These are phyloP conservation scores for Pseudomonodictys pantanalensis DNA, from an alignment of 495 filamentous ascomycete genomes.

Conservation along the genomic window DNA sequence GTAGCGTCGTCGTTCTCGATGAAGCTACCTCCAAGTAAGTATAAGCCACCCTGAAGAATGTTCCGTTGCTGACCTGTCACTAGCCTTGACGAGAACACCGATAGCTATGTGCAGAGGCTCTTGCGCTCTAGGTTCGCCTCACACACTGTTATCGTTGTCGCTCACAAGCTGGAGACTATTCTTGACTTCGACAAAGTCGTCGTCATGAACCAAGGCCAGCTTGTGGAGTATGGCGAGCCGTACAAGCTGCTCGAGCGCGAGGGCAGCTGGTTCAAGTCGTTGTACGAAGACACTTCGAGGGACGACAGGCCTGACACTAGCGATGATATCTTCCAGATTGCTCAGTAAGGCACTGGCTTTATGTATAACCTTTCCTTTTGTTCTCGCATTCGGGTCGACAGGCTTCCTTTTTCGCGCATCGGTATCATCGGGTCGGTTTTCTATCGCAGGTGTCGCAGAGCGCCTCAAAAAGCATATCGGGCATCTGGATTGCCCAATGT, in stretches of 20 bases:
- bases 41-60: background rate
- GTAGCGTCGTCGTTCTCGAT: slow-evolving; percentile 36
- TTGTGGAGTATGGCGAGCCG: slow-evolving; percentile 22
- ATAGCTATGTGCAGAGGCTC: slow-evolving; percentile 14
- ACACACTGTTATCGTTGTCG: slow-evolving; percentile 26
- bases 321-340: slow-evolving; percentile 2
- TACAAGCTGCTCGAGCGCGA: slow-evolving; percentile 11
- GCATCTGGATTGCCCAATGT: no score
- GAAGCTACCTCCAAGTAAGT: slow-evolving; percentile 36
- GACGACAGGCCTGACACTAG: background rate
- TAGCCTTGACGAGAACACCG: slow-evolving; percentile 22
- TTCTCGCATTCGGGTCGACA: no score
- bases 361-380: no score
- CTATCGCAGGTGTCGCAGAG: no score
- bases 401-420: no score
- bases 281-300: slow-evolving; percentile 8
- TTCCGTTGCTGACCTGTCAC: background rate
- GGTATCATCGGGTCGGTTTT: no score
- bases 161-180: slow-evolving; percentile 25
- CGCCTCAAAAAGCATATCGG: no score
- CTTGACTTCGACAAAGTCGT: slow-evolving; percentile 28
- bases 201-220: slow-evolving; percentile 18
- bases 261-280: slow-evolving; percentile 17
- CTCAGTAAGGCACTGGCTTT: background rate
- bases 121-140: slow-evolving; percentile 15